A percentile compares a stretch with the other conserved stretches of the same genome.
Evolutionary conservation across 441 rosid species (phyloP).

Genomic region (Biscutella auriculata): DNA sequence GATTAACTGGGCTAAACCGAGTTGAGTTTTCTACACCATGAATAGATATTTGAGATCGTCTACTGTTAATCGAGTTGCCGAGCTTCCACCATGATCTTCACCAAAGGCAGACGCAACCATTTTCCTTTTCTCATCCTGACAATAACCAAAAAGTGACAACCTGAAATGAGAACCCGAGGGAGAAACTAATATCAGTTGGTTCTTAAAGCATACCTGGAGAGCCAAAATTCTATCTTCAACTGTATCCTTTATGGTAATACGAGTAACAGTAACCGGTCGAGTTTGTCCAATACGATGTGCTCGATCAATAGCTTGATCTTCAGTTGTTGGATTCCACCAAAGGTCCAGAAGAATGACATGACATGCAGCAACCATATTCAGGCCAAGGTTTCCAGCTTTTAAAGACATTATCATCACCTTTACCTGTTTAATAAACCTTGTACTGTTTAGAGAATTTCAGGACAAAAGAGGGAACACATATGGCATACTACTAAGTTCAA

Average conservation of each 20-base stretch:
- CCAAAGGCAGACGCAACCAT: slow-evolving; percentile 95
- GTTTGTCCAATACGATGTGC: slow-evolving; percentile 98
- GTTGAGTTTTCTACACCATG: slow-evolving; percentile 23
- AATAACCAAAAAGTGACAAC: background rate
- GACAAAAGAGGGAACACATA: too few species aligned
- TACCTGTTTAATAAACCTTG: slow-evolving; percentile 34
- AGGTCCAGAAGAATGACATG: slow-evolving; percentile 90
- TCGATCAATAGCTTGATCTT: slow-evolving; percentile 93
- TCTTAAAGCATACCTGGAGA: too few species aligned
- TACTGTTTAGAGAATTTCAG: slow-evolving; percentile 2
- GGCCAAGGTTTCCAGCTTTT: slow-evolving; percentile 90
- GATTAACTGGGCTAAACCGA: too few species aligned
- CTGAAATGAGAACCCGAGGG: background rate
- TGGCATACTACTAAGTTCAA: too few species aligned
- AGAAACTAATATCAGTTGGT: too few species aligned
- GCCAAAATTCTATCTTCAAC: slow-evolving; percentile 74
- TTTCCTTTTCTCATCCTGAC: slow-evolving; percentile 80
- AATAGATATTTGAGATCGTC: slow-evolving; percentile 77
- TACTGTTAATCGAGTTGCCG: slow-evolving; percentile 56
- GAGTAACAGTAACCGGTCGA: slow-evolving; percentile 78
- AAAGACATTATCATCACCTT: slow-evolving; percentile 84
- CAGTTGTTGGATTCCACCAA: slow-evolving; percentile 98
- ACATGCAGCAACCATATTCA: slow-evolving; percentile 92
- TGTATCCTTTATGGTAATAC: slow-evolving; percentile 69
- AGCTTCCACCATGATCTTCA: slow-evolving; percentile 66